A percentile compares a stretch with the other conserved stretches of the same genome.
Evolutionary conservation across 2,329 filamentous ascomycete genomes (phyloP).

Genomic region (Colletotrichum tropicale): DNA sequence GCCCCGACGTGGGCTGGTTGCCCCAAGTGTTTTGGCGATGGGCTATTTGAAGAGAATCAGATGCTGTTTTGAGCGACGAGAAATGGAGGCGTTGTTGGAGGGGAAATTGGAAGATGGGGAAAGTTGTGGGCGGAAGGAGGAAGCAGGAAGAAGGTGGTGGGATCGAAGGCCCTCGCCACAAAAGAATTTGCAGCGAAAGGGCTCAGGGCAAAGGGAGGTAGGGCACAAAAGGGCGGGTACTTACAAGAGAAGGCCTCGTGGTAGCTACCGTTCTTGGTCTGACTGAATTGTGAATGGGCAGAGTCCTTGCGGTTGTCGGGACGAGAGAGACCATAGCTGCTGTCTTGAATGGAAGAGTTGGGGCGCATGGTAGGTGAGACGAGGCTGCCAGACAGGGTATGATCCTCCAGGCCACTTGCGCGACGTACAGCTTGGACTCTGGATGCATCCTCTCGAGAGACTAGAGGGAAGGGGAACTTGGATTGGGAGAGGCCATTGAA

Average conservation of each 20-base stretch:
- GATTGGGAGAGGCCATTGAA: background rate
- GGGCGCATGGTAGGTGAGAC: background rate
- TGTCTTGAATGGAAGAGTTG: background rate
- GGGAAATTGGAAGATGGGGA: background rate
- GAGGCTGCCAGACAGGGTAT: slow-evolving; percentile 14
- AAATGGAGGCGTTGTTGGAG: background rate
- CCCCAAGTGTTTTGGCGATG: background rate
- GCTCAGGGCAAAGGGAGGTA: background rate
- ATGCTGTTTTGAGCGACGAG: background rate
- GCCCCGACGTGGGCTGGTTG: background rate
- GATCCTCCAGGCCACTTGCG: slow-evolving; percentile 22
- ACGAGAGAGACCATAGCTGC: background rate
- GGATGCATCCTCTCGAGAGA: slow-evolving; percentile 12
- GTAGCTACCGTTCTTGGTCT: background rate
- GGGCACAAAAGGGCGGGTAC: background rate
- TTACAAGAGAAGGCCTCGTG: background rate
- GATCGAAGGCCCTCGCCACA: background rate
- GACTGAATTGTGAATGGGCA: background rate
- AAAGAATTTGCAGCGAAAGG: background rate
- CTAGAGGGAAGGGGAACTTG: slow-evolving; percentile 10
- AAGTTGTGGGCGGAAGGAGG: background rate
- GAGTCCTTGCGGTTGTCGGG: background rate
- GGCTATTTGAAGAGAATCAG: background rate
- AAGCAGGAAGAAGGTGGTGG: background rate
- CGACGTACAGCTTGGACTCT: slow-evolving; percentile 14